Base-by-base conservation (phyloP, 345 rosid genomes). In the Salix purpurea region DNA sequence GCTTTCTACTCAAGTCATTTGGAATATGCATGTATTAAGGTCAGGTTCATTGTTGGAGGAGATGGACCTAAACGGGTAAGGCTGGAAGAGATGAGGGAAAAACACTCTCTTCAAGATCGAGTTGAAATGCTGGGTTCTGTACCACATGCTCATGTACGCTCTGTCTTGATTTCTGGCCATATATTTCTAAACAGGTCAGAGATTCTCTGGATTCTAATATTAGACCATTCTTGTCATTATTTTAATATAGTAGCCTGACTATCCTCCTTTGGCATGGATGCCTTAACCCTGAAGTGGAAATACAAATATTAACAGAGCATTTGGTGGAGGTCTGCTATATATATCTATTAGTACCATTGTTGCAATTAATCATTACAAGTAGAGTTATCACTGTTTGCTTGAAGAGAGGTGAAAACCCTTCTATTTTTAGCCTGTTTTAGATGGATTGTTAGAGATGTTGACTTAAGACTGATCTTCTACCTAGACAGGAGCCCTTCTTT, bases 51-150 rank as follows among this genome's bases (percentile, higher is more conserved):
- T 74, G 89, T 96, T 81, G 98, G 98, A 58, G 97, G 98, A 16
- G 99, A 96, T 84, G 98, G 97, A 74, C 99, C 98, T 1, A 93
- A 96, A 83, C 88, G 96, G 42, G 98, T 93, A 62, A 76, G 98
- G 48, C 77, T 93, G 76, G 98, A 93, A 78, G 99, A 96, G 84
- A 96, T 96, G 98, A 90, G 99, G 86, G 98, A 93, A 77, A 96
- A 91, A 65, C 96, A 96, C 85, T 96, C 95, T 70, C 93, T 92
- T 65, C 99, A 95, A 85, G 99, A 95, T 82, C 85, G 93, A 86
- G 98, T 95, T 5, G 93, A 95, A 77, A 95, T 93, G 99, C 62
- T 95, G 50, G 97, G 98, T 76, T 97, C 94, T 65, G 95, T 94
- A 15, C 97, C 93, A 3, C 98, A 94, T 87, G 87, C 96, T 84